Percentiles rank a stretch among this genome's conserved stretches.
Evolutionary conservation across 2,329 filamentous ascomycete species (phyloP).

Genomic region (Metarhizium brunneum): DNA sequence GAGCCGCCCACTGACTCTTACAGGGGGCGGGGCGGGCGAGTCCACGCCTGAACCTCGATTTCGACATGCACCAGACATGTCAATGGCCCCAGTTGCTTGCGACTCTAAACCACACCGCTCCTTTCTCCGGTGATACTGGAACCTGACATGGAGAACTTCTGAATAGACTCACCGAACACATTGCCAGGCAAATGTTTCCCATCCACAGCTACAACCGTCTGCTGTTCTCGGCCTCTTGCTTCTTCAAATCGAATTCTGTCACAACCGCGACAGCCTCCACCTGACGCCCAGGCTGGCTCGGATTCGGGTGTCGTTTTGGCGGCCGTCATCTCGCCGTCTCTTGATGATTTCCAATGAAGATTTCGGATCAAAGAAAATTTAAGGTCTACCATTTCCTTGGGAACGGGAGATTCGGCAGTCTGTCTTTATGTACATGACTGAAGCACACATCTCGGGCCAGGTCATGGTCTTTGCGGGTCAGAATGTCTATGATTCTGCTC

Average conservation of each 20-base stretch:
- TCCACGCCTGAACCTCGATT: neutral
- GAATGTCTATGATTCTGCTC: neutral
- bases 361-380: neutral
- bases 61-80: neutral
- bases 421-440: neutral
- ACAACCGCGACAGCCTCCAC: slow-evolving; percentile 5
- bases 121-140: neutral
- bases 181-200: neutral
- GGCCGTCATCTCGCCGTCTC: neutral
- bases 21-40: too few relatives aligned
- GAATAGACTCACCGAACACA: neutral
- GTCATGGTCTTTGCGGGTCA: neutral
- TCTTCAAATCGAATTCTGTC: slow-evolving; percentile 5
- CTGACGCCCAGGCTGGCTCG: neutral
- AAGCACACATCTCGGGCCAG: neutral
- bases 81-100: neutral
- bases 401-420: neutral
- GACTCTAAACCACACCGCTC: neutral
- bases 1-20: neutral
- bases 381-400: neutral
- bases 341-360: neutral
- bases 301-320: neutral
- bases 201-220: neutral
- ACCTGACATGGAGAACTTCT: neutral
- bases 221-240: neutral